These are phyloP conservation scores for Eudorina sp. DNA, from an alignment of 139 green algal genomes.

Conservation along the genomic window DNA sequence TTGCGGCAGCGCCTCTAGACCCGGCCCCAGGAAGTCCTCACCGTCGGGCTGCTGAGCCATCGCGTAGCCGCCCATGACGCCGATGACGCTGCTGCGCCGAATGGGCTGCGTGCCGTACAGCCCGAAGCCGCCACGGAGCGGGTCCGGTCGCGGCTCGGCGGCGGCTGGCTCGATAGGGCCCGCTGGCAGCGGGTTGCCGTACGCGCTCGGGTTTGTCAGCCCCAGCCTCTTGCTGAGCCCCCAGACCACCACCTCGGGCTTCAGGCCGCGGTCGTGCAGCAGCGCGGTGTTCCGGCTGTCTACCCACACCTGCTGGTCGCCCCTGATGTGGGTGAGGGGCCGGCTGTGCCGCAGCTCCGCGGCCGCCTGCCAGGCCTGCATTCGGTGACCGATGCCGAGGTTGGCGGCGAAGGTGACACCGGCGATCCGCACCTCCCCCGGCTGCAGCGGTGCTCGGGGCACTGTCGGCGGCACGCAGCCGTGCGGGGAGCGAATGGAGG, in stretches of 20 bases:
- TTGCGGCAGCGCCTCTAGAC: background rate
- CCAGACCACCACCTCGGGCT: background rate
- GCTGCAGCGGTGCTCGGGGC: background rate
- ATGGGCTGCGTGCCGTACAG: background rate
- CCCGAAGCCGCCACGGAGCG: background rate
- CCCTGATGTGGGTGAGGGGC: background rate
- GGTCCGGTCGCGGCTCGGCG: background rate
- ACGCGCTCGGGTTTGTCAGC: background rate
- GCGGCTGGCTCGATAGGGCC: background rate
- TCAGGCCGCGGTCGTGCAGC: background rate
- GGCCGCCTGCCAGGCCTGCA: background rate
- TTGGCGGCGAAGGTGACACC: background rate
- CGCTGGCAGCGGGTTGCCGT: background rate
- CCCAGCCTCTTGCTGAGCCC: background rate
- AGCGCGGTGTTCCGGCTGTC: background rate
- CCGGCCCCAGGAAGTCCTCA: background rate
- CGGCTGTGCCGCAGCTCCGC: background rate
- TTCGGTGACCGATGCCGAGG: background rate
- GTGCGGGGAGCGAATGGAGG: background rate
- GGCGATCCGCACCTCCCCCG: background rate
- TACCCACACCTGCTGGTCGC: background rate
- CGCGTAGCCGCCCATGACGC: slow-evolving; percentile 1
- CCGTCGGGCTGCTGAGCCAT: background rate
- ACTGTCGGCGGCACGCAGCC: background rate
- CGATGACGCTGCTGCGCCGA: background rate